Percentiles rank a stretch among this genome's conserved stretches.
phyloP scores from a whole-genome alignment of 2,329 filamentous ascomycete genomes.

The Sporothrix curviconia region DNA sequence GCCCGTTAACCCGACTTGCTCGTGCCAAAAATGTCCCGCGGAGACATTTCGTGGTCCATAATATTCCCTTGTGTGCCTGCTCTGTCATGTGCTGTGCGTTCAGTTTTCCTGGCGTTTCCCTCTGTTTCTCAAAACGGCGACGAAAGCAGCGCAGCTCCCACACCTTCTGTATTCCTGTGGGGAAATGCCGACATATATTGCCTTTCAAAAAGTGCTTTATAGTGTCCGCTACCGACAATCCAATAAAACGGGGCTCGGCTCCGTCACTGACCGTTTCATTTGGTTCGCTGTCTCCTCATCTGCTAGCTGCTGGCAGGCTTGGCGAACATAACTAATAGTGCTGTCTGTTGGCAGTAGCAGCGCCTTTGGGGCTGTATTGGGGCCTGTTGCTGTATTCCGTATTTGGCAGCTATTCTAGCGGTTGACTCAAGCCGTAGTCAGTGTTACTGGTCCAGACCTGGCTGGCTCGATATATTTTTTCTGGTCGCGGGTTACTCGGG shows the following conservation, averaged over 20 bases:
- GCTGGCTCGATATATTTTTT: background rate
- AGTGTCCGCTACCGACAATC: too few relatives aligned
- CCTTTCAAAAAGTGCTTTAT: too few relatives aligned
- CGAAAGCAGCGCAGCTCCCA: background rate
- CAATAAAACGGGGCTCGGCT: too few relatives aligned
- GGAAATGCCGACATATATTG: too few relatives aligned
- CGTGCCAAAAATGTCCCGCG: background rate
- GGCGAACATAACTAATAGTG: background rate
- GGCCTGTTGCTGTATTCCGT: too few relatives aligned
- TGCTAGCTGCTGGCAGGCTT: too few relatives aligned
- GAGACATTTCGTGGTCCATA: background rate
- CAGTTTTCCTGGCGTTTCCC: background rate
- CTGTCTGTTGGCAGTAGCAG: background rate
- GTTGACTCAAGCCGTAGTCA: too few relatives aligned
- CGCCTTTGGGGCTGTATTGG: background rate
- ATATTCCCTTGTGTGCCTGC: background rate
- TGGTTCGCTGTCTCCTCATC: background rate
- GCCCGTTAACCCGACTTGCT: background rate
- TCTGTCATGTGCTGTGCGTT: background rate
- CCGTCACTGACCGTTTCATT: too few relatives aligned
- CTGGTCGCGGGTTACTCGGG: background rate
- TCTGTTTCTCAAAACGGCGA: conserved; percentile 4
- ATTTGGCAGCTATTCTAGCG: background rate
- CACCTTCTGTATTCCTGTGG: too few relatives aligned
- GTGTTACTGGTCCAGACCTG: too few relatives aligned